Evolutionary conservation across 2,329 filamentous ascomycete genomes (phyloP), one percentile per base, ranked within the genome.

Genomic region (Mollisiaceae sp.): DNA sequence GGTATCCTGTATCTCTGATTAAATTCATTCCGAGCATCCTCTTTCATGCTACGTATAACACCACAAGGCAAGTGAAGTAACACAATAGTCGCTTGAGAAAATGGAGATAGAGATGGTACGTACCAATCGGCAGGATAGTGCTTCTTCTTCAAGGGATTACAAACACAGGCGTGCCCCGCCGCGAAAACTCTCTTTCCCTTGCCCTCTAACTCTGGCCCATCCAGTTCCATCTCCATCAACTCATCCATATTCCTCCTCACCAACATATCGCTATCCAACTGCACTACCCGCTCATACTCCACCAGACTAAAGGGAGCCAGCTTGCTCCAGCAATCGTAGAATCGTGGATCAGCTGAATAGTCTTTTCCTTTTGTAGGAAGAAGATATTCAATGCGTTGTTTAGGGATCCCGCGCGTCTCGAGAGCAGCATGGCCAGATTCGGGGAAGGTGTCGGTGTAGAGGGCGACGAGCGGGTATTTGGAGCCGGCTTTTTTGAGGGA

Each of bases 261-360:
- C 59, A 97, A 80, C 93, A 97, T 97, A 80, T 97, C 93, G 74
- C 89, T 91, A 79, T 97, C 93, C 62, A 97, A 83, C 79, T 93
- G 91, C 41, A 96, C 91, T 39, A 97, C 86, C 47, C 93, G 86
- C 32, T 89, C 83, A 79, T 94, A 97, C 76, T 94, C 88, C 20
- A 83, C 83, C 38, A 97, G 82, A 24, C 86, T 88, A 77, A 96
- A 97, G 6, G 91, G 88, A 18, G 89, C 86, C 35, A 97, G 86
- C 79, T 97, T 97, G 78, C 85, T 91, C 92, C 93, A 97, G 83
- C 90, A 93, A 78, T 96, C 92, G 79, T 92, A 90, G 83, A 97
- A 97, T 71, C 93, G 89, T 59, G 90, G 89, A 78, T 97, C 93
- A 67, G 91, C 86, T 73, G 82, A 85, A 81, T 88, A 96, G 79